phyloP scores from a whole-genome alignment of 306 rosid species.

The Gillenia trifoliata region DNA sequence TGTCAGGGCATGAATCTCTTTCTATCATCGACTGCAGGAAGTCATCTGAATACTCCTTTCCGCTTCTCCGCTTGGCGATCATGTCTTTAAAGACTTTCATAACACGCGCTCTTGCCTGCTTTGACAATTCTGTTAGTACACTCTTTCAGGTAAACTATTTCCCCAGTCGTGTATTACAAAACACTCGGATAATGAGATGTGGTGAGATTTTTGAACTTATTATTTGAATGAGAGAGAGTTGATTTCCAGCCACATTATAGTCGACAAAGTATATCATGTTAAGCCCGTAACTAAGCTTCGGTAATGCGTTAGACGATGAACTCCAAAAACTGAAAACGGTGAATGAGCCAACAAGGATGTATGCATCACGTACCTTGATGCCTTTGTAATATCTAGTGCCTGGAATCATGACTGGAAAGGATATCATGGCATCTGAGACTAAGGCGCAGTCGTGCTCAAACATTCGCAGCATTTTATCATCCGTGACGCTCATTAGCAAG shows the following conservation, averaged over 20 bases:
- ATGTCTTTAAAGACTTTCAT: constrained; percentile 47
- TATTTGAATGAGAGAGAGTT: no score
- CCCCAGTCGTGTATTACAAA: no score
- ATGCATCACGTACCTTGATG: constrained; percentile 33
- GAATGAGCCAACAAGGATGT: no score
- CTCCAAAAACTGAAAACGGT: no score
- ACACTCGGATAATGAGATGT: no score
- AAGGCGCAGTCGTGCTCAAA: constrained; percentile 49
- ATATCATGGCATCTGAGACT: constrained; percentile 51
- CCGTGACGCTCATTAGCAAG: constrained; percentile 61
- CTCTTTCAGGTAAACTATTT: neutral
- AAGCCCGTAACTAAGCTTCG: neutral
- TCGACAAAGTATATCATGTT: neutral
- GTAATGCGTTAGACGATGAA: no score
- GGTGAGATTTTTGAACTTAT: no score
- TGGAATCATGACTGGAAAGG: constrained; percentile 59
- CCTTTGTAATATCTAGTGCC: constrained; percentile 71
- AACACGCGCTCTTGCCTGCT: constrained; percentile 61
- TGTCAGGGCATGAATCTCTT: constrained; percentile 38
- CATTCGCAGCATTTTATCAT: constrained; percentile 42
- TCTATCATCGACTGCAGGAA: constrained; percentile 59
- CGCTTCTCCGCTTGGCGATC: constrained; percentile 45
- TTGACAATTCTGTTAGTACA: constrained; percentile 7
- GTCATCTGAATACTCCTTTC: constrained; percentile 39
- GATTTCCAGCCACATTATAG: no score